Base-by-base conservation (phyloP, 2,329 filamentous ascomycete species). In the Aureobasidium sp. region DNA sequence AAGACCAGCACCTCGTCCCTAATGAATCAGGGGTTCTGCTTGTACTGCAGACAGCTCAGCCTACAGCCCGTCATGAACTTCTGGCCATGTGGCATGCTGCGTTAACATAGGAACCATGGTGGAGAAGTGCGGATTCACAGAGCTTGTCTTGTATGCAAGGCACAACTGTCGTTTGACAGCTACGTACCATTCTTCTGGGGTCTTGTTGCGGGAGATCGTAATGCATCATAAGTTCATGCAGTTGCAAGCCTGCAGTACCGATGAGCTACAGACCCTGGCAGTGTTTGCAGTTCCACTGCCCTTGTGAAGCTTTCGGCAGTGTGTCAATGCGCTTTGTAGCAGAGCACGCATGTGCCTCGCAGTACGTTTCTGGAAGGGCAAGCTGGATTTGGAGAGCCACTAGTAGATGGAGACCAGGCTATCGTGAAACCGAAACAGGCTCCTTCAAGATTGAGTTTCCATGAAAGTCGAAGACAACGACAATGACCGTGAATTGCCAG, bases 151-250 rank as follows among this genome's bases (percentile, higher is more conserved):
- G 45, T 48, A 48, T 48, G 45, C 27, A 48, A 48, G 27, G 27
- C 27, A 16, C 45, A n/a, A 30, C 45, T 32, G 45, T 30, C 45
- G 9, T 48, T 16, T 3, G 27, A 30, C 45, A n/a, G 27, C 30
- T 29, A 48, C 15, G 27, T 48, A 48, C 15, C 29, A 30, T n/a
- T 15, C 45, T 10, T 48, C 6, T n/a, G 15, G 3, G 6, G 84
- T 82, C 3, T 8, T 37, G 34, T 37, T 13, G 34, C 11, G 3
- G 11, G 13, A 5, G 27, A 29, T 7, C 16, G 13, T 16, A 15
- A 30, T 16, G 45, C 15, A 32, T 32, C 27, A 30, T 30, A 15
- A 8, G 27, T 32, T n/a, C 25, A 9, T 47, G 44, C 25, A 29
- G 25, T 29, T 7, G 44, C 8, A 29, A 8, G 27, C 9, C 27